Base-by-base conservation (phyloP, 441 rosid genomes). In the Bocquillonia castaneifolia region DNA sequence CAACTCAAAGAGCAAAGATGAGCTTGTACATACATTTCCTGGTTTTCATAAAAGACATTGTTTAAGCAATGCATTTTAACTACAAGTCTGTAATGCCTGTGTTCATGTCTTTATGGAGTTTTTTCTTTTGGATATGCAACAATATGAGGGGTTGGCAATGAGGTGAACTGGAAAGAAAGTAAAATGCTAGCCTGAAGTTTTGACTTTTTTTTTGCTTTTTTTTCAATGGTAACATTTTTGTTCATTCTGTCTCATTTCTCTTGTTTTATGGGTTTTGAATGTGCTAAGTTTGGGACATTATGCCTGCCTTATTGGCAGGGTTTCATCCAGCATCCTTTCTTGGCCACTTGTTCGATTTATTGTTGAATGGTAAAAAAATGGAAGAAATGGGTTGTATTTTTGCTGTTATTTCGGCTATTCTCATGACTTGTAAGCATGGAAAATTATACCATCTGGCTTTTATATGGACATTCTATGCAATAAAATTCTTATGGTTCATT, bases 401-500 rank as follows among this genome's bases (percentile, higher is more conserved):
- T 18, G 40, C n/a, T 12, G 2, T 17, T 17, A 56, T 29, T 31
- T 31, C 13, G n/a, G 23, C 17, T 61, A 25, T 42, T 18, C 14
- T n/a, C 14, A 18, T 20, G 37, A 0, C 14, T 9, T 36, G n/a
- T 0, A 28, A 42, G 26, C 8, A 26, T 63, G 34, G 39, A 45
- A 6, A 4, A 39, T 8, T 0, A 6, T 14, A 4, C 5, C 3
- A 26, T n/a, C 2, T 26, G 12, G 9, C 5, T 17, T 4, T 59
- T 13, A 20, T 6, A 13, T 39, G 0, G 20, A 2, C 45, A 32
- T 36, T 28, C 23, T 55, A n/a, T 20, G 1, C 15, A 34, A 10
- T 32, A 26, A 74, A 61, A n/a, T 56, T 14, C 18, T 42, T 23
- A 12, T 64, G 42, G 58, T 26, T 15, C 28, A 32, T 47, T 66